Base-by-base conservation (phyloP, 352 stramenopile species). In the Discostella stelligera region DNA sequence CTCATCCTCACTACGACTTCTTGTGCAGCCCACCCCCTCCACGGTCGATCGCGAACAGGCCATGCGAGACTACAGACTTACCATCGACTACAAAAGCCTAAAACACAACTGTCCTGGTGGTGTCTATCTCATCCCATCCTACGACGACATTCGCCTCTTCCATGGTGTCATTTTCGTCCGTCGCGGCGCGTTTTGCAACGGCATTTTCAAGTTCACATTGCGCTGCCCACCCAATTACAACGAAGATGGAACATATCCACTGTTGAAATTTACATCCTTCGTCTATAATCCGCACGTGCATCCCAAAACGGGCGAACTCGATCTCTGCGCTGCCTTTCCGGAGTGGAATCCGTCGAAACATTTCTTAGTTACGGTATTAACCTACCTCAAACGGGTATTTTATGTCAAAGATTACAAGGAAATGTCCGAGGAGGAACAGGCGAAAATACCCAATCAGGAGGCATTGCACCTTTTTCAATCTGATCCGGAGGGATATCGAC, bases 81-180 rank as follows among this genome's bases (percentile, higher is more conserved):
- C 96, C 75, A 98, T 98, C 80, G 96, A 98, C 89, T 98, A 98
- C 89, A 98, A 98, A 76, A 95, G 98, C 69, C 75, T 98, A 37
- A 95, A 97, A 62, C 91, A 96, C 56, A 93, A 98, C 74, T 94
- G 96, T 30, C 96, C 96, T 0, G 95, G 91, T 23, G 95, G 96
- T 10, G 96, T 98, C 55, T 98, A 98, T 78, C 91, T 98, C 21
- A 88, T 98, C 46, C 96, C 96, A 48, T 97, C 93, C 62, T 94
- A 97, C 61, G 89, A 97, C 66, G 88, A 97, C 50, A 89, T 97
- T 46, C 92, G 94, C 52, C 83, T 95, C 8, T 98, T 97, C 90
- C 96, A 96, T 74, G 96, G 96, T 50, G 91, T 95, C 56, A 98
- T 98, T 74, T 98, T 98, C 85, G 91, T 98, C 64, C 94, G 97